These are phyloP conservation scores for Eucalyptus regnans DNA, from an alignment of 345 rosid genomes.

Conservation along the genomic window DNA sequence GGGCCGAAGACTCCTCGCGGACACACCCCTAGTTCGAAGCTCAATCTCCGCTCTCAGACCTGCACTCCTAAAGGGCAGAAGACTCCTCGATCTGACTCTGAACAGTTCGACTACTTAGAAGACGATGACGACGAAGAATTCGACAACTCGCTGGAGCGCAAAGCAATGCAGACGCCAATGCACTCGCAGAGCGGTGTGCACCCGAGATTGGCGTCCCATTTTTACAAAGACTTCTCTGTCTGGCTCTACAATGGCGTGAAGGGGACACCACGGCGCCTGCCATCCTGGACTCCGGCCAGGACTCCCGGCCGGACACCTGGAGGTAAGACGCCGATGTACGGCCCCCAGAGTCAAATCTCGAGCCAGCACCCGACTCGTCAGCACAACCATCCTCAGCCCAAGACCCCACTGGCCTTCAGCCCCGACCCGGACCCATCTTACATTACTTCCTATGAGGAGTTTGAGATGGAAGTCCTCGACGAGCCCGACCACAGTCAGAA, in stretches of 20 bases:
- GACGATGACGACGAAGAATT: slow-evolving; percentile 24
- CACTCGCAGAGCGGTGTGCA: slow-evolving; percentile 15
- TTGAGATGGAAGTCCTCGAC: slow-evolving; percentile 24
- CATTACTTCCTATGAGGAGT: slow-evolving; percentile 20
- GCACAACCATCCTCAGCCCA: slow-evolving; percentile 2
- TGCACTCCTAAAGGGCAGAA: slow-evolving; percentile 15
- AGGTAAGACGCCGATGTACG: slow-evolving; percentile 13
- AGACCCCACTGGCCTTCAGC: slow-evolving; percentile 13
- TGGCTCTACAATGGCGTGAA: slow-evolving; percentile 50
- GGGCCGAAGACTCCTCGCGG: neutral
- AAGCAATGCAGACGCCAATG: slow-evolving; percentile 20
- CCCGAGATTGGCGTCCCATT: slow-evolving; percentile 49
- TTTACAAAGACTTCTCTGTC: slow-evolving; percentile 51
- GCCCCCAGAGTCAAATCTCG: slow-evolving; percentile 9
- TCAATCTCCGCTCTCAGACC: slow-evolving; percentile 27
- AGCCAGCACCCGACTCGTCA: slow-evolving; percentile 16
- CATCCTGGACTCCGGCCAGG: slow-evolving; percentile 54
- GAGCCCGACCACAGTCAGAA: slow-evolving; percentile 30
- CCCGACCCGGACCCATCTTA: slow-evolving; percentile 3
- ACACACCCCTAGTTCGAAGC: slow-evolving; percentile 15
- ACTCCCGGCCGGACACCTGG: slow-evolving; percentile 35
- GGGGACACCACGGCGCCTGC: slow-evolving; percentile 34
- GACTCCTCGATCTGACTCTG: slow-evolving; percentile 13
- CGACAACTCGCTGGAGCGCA: slow-evolving; percentile 46
- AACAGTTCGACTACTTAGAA: neutral